Base-by-base conservation (phyloP, 768 basidiomycete species). In the Amyloporia xantha region DNA sequence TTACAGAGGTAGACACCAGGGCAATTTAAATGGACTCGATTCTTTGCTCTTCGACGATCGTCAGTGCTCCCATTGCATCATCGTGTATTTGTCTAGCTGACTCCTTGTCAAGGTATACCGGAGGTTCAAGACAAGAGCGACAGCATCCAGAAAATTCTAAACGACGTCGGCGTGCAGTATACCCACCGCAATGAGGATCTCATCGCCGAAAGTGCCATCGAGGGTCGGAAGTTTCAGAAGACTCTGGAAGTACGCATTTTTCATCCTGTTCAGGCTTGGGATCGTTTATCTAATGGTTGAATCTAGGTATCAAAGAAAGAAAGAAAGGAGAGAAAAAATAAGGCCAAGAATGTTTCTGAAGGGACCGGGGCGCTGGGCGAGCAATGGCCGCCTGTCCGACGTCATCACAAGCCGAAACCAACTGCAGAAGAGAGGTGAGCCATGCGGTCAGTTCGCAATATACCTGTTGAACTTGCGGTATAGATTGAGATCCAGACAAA, bases 141-240 rank as follows among this genome's bases (percentile, higher is more conserved):
- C 41, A 70, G 67, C 19, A 76, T 77, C 19, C 71, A 79, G 50
- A 75, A 70, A 55, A 76, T 78, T 0, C 68, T 90, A 15, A 74
- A 71, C 48, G 71, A 72, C 6, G 72, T 79, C 23, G 86, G 85
- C 2, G 78, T 87, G 3, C 74, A 71, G 44, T 91, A 91, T 54
- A 84, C 77, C 26, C 89, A 91, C 58, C 73, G 75, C 20, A 91
- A 91, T 53, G 82, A 86, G 46, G 76, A 83, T 17, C 69, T 91
- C 12, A 69, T 91, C 12, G 70, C 72, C 6, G 77, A 82, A 3
- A 91, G 80, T 59, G 73, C 72, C 7, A 79, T 90, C 23, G 86
- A 87, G 57, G 79, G 80, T 45, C 76, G 81, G 55, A 74, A 79
- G 38, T 74, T 80, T 2, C 75, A 72, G 50, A 73, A 71, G 19